Evolutionary conservation across 179 eudicot genomes (phyloP), one percentile per base, ranked within the genome.

Genomic region (Vitellaria paradoxa): DNA sequence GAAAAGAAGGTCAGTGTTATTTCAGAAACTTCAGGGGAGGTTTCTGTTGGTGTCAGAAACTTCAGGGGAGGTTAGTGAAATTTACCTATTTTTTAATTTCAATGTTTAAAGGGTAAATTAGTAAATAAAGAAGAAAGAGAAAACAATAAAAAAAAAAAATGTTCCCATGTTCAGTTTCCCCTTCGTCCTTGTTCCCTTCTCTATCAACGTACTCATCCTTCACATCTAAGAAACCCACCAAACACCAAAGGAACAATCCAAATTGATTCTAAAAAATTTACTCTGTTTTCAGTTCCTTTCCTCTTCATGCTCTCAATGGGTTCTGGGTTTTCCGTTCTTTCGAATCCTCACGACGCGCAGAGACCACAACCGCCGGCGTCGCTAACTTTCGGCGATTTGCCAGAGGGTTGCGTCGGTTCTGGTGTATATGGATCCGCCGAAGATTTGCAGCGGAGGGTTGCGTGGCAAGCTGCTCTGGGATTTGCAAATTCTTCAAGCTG

Each of bases 381-480:
- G 52, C 83, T 91, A 0, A 85, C 84, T 49, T 84, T 95, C 4
- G 97, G 95, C 4, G 97, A 95, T 78, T 85, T 93, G 80, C 95
- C 99, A 23, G 98, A 95, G 82, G 87, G 89, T 59, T 91, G 92
- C 75, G 89, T 17, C 82, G 66, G 84, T 93, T 65, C 55, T 93
- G 82, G 75, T 73, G 79, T 74, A 87, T 78, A 78, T 93, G 62
- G 91, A 89, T 70, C 93, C 98, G 2, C 80, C 67, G 17, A 89
- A 93, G 79, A 92, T 93, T 68, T 92, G 97, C 65, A 78, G 73
- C n/a, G n/a, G n/a, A n/a, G n/a, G n/a, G n/a, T n/a, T n/a, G n/a
- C n/a, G n/a, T n/a, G n/a, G n/a, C n/a, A n/a, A n/a, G n/a, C n/a
- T n/a, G n/a, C n/a, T n/a, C n/a, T n/a, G n/a, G n/a, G n/a, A n/a